phyloP scores from a whole-genome alignment of 2,329 filamentous ascomycete species.

The Rhynchosporium secalis region DNA sequence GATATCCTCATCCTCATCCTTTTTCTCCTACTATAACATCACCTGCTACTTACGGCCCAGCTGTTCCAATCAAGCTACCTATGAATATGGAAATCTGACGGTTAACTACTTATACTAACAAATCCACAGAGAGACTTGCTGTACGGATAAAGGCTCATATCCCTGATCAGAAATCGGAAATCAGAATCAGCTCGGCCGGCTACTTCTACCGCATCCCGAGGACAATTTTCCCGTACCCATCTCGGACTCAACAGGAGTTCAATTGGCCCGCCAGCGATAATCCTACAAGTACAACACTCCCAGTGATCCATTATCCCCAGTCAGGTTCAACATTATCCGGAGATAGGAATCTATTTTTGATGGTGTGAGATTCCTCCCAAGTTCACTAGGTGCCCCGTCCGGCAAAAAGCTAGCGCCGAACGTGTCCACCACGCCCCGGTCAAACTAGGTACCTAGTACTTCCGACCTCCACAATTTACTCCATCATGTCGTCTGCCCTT shows the following conservation, averaged over 20 bases:
- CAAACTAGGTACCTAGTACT: constrained; percentile 10
- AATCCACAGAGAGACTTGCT: constrained; percentile 3
- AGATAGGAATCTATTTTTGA: background rate
- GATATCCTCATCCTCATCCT: background rate
- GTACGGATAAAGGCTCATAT: background rate
- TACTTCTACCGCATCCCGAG: background rate
- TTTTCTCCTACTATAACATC: too few relatives aligned
- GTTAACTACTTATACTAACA: background rate
- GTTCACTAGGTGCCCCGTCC: constrained; percentile 6
- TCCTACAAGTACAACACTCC: background rate
- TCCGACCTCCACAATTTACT: constrained; percentile 13
- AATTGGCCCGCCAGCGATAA: constrained; percentile 3
- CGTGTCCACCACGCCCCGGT: constrained; percentile 16
- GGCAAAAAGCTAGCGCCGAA: constrained; percentile 9
- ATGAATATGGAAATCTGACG: background rate
- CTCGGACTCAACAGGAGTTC: background rate
- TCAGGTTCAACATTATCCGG: background rate
- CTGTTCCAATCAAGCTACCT: background rate
- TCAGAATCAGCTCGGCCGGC: background rate
- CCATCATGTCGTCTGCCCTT: constrained; percentile 44
- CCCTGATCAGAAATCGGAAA: constrained; percentile 15
- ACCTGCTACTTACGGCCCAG: background rate
- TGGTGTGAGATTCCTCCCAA: background rate
- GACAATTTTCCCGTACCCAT: background rate
- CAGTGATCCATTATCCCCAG: background rate